Percentiles rank a stretch among this genome's conserved stretches.
Evolutionary conservation across 768 basidiomycete species (phyloP).

Genomic region (Rubroboletus pulcherrimus): DNA sequence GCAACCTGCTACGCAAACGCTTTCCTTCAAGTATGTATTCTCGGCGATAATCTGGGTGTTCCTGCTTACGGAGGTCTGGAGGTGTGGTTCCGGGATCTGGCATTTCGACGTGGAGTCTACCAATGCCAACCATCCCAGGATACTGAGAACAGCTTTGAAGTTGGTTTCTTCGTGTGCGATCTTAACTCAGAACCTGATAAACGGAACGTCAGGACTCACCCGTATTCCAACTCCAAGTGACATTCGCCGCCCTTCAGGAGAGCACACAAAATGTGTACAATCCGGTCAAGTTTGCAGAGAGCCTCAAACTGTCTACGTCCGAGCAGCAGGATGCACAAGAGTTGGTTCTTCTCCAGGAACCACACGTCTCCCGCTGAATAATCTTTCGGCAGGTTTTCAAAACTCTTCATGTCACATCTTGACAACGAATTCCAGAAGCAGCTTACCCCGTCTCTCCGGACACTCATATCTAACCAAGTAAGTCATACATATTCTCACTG

Average conservation of each 20-base stretch:
- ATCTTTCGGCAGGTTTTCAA: conserved; percentile 67
- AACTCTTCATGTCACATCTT: conserved; percentile 88
- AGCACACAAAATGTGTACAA: conserved; percentile 71
- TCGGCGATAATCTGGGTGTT: not conserved
- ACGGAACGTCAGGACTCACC: conserved; percentile 59
- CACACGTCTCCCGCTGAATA: conserved; percentile 3
- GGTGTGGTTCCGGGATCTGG: conserved; percentile 89
- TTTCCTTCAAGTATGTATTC: conserved; percentile 69
- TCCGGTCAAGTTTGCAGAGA: conserved; percentile 80
- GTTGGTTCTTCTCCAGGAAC: conserved; percentile 41
- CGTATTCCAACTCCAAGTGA: conserved; percentile 72
- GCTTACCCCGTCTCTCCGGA: conserved; percentile 52
- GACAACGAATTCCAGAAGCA: conserved; percentile 88
- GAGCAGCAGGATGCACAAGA: conserved; percentile 98
- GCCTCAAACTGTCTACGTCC: conserved; percentile 70
- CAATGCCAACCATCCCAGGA: conserved; percentile 60
- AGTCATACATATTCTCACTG: conserved; percentile 8
- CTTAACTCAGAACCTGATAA: not conserved
- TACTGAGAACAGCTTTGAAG: conserved; percentile 41
- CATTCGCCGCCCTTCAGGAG: conserved; percentile 82
- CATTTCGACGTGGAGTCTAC: conserved; percentile 83
- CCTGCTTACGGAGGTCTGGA: conserved; percentile 29
- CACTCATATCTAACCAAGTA: conserved; percentile 74
- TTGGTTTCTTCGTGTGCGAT: conserved; percentile 21
- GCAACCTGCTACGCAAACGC: conserved; percentile 98